Percentiles rank a stretch among this genome's conserved stretches.
phyloP scores from a whole-genome alignment of 352 stramenopile species.

The Globisporangium iwayamae region DNA sequence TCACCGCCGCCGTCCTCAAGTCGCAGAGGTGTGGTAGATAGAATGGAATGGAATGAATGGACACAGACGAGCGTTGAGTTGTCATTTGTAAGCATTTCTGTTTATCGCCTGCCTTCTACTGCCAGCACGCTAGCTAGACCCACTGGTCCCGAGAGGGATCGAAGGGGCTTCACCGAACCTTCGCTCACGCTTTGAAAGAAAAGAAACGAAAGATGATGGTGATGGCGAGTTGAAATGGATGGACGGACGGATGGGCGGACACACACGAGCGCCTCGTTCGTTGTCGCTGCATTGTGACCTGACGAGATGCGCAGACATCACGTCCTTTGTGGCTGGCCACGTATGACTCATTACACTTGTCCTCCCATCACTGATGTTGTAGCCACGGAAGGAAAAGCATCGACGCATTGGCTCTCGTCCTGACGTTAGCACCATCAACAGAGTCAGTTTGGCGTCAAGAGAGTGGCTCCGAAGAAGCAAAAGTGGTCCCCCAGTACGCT shows the following conservation, averaged over 20 bases:
- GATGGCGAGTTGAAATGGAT: neutral
- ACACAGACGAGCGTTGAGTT: too few relatives aligned
- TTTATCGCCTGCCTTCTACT: too few relatives aligned
- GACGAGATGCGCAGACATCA: too few relatives aligned
- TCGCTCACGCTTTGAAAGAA: neutral
- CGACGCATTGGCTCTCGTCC: neutral
- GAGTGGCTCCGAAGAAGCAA: neutral
- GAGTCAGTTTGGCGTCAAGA: slow-evolving; percentile 3
- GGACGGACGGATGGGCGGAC: neutral
- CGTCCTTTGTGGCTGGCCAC: neutral
- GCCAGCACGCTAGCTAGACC: too few relatives aligned
- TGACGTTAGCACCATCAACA: neutral
- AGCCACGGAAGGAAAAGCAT: neutral
- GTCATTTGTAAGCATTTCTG: too few relatives aligned
- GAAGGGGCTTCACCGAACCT: too few relatives aligned
- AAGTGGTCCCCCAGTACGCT: neutral
- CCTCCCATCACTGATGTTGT: neutral
- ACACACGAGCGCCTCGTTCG: too few relatives aligned
- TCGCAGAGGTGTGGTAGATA: too few relatives aligned
- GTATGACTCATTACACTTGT: neutral
- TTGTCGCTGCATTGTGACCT: too few relatives aligned
- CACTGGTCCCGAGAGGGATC: too few relatives aligned
- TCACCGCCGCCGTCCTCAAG: too few relatives aligned
- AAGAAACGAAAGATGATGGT: neutral
- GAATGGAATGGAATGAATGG: too few relatives aligned